Percentiles rank a stretch among this genome's conserved stretches.
Evolutionary conservation across 2,329 filamentous ascomycete genomes (phyloP).

Genomic region (Diaporthe longicolla): DNA sequence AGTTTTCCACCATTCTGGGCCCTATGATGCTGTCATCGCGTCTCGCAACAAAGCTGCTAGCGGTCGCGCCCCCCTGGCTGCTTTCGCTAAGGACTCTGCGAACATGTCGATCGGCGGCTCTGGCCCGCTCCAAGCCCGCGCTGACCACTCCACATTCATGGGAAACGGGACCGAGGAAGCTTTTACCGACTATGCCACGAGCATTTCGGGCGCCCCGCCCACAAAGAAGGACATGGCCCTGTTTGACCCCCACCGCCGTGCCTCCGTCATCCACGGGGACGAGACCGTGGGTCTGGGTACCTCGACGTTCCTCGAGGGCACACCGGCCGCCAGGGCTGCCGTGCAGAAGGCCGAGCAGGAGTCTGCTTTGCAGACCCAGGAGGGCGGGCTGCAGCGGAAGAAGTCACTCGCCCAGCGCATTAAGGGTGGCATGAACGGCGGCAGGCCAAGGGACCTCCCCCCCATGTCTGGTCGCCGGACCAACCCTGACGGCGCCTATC

Average conservation of each 20-base stretch:
- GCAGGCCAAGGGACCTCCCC: conserved; percentile 69
- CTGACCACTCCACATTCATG: conserved; percentile 91
- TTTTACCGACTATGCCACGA: conserved; percentile 81
- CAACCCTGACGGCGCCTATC: conserved; percentile 66
- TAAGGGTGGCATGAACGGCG: conserved; percentile 83
- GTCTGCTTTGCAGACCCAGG: conserved; percentile 68
- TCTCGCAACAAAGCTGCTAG: conserved; percentile 90
- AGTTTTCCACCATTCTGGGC: conserved; percentile 98
- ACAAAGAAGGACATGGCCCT: conserved; percentile 61
- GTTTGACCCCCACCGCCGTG: conserved; percentile 78
- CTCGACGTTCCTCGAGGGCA: conserved; percentile 94
- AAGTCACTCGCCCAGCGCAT: conserved; percentile 96
- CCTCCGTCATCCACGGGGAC: conserved; percentile 85
- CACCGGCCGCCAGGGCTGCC: conserved; percentile 85
- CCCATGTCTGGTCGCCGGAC: conserved; percentile 71
- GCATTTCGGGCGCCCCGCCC: conserved; percentile 43
- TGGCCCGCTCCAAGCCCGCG: conserved; percentile 84
- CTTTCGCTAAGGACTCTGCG: conserved; percentile 90
- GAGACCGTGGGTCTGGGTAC: conserved; percentile 89
- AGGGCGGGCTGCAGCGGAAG: conserved; percentile 82
- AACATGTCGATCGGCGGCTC: conserved; percentile 94
- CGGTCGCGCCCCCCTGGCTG: conserved; percentile 92
- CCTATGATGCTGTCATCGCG: conserved; percentile 96
- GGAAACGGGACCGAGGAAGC: conserved; percentile 85
- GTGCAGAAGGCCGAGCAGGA: conserved; percentile 83